phyloP scores from a whole-genome alignment of 208 protist species.

The Trypanosoma boissoni region DNA sequence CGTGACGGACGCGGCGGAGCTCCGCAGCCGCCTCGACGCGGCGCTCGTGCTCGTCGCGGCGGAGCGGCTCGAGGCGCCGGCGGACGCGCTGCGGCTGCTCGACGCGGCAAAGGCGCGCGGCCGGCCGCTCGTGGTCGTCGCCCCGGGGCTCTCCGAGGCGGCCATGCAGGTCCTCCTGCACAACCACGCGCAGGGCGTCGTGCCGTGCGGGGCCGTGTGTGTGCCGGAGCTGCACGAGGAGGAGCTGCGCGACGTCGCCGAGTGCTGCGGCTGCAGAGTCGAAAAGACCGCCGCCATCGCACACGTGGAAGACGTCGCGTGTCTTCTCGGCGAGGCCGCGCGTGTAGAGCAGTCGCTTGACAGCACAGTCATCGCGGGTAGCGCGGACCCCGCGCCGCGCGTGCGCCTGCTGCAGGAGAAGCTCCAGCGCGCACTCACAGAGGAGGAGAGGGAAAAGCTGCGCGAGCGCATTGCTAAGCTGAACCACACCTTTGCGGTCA shows the following conservation, averaged over 20 bases:
- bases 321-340: constrained; percentile 57
- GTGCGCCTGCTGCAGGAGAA: constrained; percentile 93
- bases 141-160: constrained; percentile 56
- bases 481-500: constrained; percentile 89
- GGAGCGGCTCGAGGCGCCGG: constrained; percentile 51
- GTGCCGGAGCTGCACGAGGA: constrained; percentile 97
- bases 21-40: constrained; percentile 94
- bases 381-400: constrained; percentile 77
- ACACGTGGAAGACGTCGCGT: constrained; percentile 56
- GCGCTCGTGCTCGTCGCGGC: constrained; percentile 91
- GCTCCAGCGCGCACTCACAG: constrained; percentile 80
- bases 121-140: constrained; percentile 74
- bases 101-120: constrained; percentile 44
- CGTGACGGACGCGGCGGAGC: constrained; percentile 94
- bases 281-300: constrained; percentile 81
- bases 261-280: constrained; percentile 94
- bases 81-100: constrained; percentile 68
- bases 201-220: constrained; percentile 87
- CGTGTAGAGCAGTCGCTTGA: constrained; percentile 94
- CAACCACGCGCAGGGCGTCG: constrained; percentile 97
- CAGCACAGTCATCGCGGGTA: constrained; percentile 94
- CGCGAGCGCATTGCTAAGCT: constrained; percentile 93
- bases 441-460: constrained; percentile 97
- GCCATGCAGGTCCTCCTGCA: constrained; percentile 81
- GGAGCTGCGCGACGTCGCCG: constrained; percentile 98